Conservation (phyloP, 1,139 yeast genomes). For the Protomyces lactucae-debilis region DNA sequence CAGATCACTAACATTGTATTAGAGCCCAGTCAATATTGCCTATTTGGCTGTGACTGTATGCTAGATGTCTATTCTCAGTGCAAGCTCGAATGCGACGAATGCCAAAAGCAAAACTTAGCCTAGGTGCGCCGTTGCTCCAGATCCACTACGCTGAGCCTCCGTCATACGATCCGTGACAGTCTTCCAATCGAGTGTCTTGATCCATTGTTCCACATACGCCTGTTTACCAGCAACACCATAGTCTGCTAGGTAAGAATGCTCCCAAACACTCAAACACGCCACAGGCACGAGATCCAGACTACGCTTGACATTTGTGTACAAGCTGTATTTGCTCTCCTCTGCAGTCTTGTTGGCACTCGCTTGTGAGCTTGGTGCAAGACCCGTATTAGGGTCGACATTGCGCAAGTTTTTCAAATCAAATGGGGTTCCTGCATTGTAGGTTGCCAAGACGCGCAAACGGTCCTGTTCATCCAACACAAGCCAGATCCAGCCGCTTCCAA, state of each 20-base stretch:
- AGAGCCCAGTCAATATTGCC: too few relatives aligned
- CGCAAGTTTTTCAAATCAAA: constrained; percentile 73
- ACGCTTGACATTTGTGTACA: constrained; percentile 9
- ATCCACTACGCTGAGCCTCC: constrained; percentile 27
- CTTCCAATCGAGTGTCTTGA: constrained; percentile 83
- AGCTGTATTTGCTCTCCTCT: constrained; percentile 1
- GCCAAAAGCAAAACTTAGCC: not conserved
- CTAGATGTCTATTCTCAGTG: too few relatives aligned
- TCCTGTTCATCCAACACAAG: constrained; percentile 71
- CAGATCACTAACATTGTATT: too few relatives aligned
- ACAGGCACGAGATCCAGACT: constrained; percentile 52
- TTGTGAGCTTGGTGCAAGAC: constrained; percentile 47
- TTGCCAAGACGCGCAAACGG: constrained; percentile 55
- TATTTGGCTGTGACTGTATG: too few relatives aligned
- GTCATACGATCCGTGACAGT: constrained; percentile 61
- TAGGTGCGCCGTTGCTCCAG: not conserved
- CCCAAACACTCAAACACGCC: constrained; percentile 80
- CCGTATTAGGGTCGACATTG: constrained; percentile 67
- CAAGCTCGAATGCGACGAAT: too few relatives aligned
- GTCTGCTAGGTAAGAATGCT: constrained; percentile 73
- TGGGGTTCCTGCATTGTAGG: constrained; percentile 87
- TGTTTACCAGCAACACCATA: constrained; percentile 75
- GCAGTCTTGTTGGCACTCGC: not conserved
- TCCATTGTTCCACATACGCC: constrained; percentile 66
- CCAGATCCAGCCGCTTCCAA: constrained; percentile 86